phyloP scores from a whole-genome alignment of 2,329 filamentous ascomycete species.

The Fusarium chlamydosporum region DNA sequence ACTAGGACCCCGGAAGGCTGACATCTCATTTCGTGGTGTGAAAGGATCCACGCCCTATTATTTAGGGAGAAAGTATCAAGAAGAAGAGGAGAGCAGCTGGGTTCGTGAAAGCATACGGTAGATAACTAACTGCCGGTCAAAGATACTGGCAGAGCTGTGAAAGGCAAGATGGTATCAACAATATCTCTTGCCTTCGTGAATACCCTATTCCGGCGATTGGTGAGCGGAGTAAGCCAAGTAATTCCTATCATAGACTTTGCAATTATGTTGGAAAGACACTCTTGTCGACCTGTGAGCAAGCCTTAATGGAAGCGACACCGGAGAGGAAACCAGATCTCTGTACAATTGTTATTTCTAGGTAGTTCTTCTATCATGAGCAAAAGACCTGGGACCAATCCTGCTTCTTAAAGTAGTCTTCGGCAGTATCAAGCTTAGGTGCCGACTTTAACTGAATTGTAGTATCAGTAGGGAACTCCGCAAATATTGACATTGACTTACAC shows the following conservation, averaged over 20 bases:
- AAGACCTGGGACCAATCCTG: constrained; percentile 33
- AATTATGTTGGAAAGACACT: background rate
- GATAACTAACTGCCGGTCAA: background rate
- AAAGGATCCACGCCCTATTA: background rate
- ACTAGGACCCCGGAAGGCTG: background rate
- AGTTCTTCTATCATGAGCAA: background rate
- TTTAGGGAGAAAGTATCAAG: background rate
- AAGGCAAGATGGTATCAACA: background rate
- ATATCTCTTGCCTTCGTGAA: too few relatives aligned
- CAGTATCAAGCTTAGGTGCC: constrained; percentile 9
- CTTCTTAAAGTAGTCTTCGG: constrained; percentile 30
- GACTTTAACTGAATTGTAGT: constrained; percentile 11
- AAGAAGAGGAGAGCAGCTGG: background rate
- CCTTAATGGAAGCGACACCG: background rate
- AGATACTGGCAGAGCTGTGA: background rate
- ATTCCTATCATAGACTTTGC: background rate
- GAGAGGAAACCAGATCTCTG: background rate
- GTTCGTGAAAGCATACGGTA: background rate
- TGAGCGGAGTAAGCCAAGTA: too few relatives aligned
- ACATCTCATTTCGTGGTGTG: background rate
- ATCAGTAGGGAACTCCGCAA: background rate
- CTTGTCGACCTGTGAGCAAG: background rate
- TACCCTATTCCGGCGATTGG: background rate
- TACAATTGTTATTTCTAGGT: too few relatives aligned
- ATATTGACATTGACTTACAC: constrained; percentile 6